Evolutionary conservation across 2,329 filamentous ascomycete species (phyloP).

Genomic region (Chrysoporthe deuterocubensis): DNA sequence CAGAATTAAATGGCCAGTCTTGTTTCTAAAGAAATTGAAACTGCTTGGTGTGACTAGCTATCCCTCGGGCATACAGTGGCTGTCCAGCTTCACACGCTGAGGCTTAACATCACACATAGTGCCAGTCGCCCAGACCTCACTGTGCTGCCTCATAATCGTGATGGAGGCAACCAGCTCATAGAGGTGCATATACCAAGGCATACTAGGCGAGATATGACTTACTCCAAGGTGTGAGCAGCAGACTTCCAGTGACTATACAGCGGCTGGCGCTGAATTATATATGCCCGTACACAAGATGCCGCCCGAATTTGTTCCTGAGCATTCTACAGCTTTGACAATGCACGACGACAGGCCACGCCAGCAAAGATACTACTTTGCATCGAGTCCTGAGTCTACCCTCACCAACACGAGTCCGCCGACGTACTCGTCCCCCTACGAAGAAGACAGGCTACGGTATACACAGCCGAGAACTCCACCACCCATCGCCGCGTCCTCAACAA

Average conservation of each 20-base stretch:
- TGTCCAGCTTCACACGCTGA: not conserved
- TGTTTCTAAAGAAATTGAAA: not conserved
- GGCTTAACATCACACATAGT: not conserved
- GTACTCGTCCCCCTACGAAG: not conserved
- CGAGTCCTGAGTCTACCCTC: not conserved
- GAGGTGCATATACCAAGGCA: not conserved
- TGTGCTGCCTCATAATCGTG: not conserved
- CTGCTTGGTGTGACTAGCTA: not conserved
- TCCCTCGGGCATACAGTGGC: not conserved
- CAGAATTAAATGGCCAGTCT: not conserved
- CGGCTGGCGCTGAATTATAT: not conserved
- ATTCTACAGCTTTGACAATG: not conserved
- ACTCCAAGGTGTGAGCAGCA: not conserved
- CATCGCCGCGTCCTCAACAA: not conserved
- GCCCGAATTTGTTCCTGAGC: not conserved
- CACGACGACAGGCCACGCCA: not conserved
- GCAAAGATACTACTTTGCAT: too few relatives aligned
- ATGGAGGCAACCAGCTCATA: not conserved
- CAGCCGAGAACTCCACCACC: not conserved
- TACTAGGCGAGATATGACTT: not conserved
- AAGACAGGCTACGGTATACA: not conserved
- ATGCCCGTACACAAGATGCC: not conserved
- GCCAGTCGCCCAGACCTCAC: too few relatives aligned
- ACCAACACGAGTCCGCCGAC: not conserved
- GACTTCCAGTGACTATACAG: not conserved